Evolutionary conservation across 805 yeast species (phyloP).

Genomic region (Candida pini): DNA sequence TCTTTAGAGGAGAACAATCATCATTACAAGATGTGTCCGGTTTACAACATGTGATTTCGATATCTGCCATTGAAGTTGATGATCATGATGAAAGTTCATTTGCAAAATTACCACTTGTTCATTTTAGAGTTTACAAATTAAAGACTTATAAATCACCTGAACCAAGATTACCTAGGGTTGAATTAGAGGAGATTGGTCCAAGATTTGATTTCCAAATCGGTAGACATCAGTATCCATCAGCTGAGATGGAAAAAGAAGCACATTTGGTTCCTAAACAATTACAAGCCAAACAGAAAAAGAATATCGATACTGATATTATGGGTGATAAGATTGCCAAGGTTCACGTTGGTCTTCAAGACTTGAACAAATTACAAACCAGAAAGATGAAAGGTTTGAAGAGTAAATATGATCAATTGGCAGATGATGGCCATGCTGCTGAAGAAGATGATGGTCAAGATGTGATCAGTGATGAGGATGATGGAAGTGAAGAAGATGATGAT

Average conservation of each 20-base stretch:
- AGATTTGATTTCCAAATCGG: conserved; percentile 91
- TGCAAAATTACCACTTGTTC: conserved; percentile 63
- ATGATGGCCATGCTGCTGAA: conserved; percentile 48
- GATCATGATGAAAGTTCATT: conserved; percentile 61
- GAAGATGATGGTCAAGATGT: conserved; percentile 35
- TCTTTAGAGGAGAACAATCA: conserved; percentile 80
- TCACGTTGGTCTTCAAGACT: conserved; percentile 94
- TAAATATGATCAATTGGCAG: conserved; percentile 66
- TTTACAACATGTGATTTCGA: conserved; percentile 80
- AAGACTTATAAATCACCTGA: conserved; percentile 71
- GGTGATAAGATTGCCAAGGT: conserved; percentile 97
- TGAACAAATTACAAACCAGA: conserved; percentile 85
- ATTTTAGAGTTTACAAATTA: conserved; percentile 87
- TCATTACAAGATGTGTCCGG: conserved; percentile 91
- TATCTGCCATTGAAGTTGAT: conserved; percentile 70
- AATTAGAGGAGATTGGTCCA: conserved; percentile 93
- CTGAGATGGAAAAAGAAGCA: conserved; percentile 91
- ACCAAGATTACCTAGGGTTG: conserved; percentile 90
- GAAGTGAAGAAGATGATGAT: conserved; percentile 7
- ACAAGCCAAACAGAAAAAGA: conserved; percentile 80
- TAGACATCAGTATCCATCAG: conserved; percentile 71
- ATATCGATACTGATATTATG: conserved; percentile 77
- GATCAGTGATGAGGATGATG: conserved; percentile 15
- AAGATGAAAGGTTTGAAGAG: conserved; percentile 97
- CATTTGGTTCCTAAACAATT: conserved; percentile 72